Evolutionary conservation across 169 alveolate species (phyloP), one percentile per base, ranked within the genome.

Genomic region (Cryptosporidium canis): DNA sequence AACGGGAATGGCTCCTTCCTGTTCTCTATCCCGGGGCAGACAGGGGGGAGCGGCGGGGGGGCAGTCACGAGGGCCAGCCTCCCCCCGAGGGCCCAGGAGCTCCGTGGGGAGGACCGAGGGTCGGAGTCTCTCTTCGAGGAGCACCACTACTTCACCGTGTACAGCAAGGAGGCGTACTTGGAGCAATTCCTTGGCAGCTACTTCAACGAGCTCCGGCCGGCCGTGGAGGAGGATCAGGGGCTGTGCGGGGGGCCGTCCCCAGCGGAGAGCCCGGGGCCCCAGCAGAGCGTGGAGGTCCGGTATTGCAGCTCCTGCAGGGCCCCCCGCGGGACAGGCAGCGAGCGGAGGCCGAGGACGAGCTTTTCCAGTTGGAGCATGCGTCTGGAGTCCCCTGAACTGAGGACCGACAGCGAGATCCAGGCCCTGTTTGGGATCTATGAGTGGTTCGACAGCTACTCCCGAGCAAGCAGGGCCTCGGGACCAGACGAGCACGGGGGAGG

Each of bases 141-240:
- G 5, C 67, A 70, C 24, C 84, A 70, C n/a, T 70, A 51, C 53
- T 70, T 70, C 33, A 70, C 84, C 2, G 67, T 70, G 1, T 16
- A 35, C 16, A 39, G 44, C n/a, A 70, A 55, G 67, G 48, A 70
- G 64, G 51, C 45, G 0, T 70, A 70, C 14, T 33, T 70, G 1
- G 67, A 70, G 31, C 33, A 70, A 16, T 70, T 21, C 5, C 39
- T 70, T 6, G 68, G 14, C n/a, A 29, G 24, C 5, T 61, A 61
- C 18, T 61, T 61, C 33, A 35, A 51, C 27, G 33, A 27, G n/a
- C 18, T 51, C 27, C n/a, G 24, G 35, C 16, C 14, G 5, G 24
- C 18, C 3, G 35, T 51, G 35, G 63, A 51, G 35, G 12, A 51
- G 12, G 63, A 51, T 33, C 29, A n/a, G 63, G 24, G 24, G n/a